These are phyloP conservation scores for Pythium volutum DNA, from an alignment of 352 stramenopile species.

Conservation along the genomic window DNA sequence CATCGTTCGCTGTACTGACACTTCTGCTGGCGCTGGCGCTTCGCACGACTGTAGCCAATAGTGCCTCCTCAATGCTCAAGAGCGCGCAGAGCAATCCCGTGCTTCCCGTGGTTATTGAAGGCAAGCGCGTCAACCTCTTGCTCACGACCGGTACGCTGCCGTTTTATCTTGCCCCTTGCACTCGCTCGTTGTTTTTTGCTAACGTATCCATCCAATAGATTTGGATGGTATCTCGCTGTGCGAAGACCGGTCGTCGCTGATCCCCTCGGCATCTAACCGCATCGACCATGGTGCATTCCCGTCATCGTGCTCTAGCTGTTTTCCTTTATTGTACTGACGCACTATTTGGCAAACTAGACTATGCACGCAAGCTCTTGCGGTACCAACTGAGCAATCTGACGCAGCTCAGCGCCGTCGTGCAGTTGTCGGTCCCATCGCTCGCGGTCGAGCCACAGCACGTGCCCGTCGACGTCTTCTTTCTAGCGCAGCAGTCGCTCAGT, in stretches of 20 bases:
- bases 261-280: neutral
- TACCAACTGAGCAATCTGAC: conserved; percentile 41
- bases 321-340: too few species aligned
- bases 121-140: conserved; percentile 32
- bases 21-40: neutral
- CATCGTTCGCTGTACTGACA: neutral
- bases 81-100: conserved; percentile 44
- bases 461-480: conserved; percentile 39
- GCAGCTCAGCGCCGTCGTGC: conserved; percentile 23
- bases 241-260: conserved; percentile 23
- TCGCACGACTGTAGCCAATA: neutral
- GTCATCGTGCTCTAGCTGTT: neutral
- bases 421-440: conserved; percentile 33
- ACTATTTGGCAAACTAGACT: conserved; percentile 30
- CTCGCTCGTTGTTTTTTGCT: neutral
- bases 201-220: conserved; percentile 26
- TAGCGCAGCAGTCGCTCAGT: conserved; percentile 41
- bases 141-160: conserved; percentile 44
- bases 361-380: conserved; percentile 48
- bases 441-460: conserved; percentile 16
- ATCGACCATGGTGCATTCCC: conserved; percentile 38
- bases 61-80: conserved; percentile 28
- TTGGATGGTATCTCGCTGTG: conserved; percentile 40
- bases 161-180: too few species aligned
- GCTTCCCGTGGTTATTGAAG: conserved; percentile 32